phyloP scores from a whole-genome alignment of 1,139 yeast species.

The Saccharomycopsis phalli region DNA sequence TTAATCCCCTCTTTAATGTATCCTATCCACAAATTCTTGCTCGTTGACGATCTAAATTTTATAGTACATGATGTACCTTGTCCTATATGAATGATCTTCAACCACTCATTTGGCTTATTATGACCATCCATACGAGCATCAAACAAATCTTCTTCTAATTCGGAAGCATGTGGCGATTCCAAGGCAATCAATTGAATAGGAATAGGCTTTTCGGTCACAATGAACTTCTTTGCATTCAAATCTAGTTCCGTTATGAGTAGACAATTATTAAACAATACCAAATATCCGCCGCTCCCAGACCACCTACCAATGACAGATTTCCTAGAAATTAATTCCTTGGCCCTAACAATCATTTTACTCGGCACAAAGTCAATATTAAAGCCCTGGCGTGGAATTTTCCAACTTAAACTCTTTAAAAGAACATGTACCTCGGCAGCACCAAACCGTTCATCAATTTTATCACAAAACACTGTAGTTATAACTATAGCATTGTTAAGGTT shows the following conservation, averaged over 20 bases:
- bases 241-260: slow-evolving; percentile 52
- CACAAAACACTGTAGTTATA: slow-evolving; percentile 14
- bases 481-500: slow-evolving; percentile 10
- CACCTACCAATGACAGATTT: slow-evolving; percentile 54
- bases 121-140: slow-evolving; percentile 3
- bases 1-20: slow-evolving; percentile 5
- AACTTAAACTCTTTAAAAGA: slow-evolving; percentile 10
- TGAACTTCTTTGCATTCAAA: slow-evolving; percentile 27
- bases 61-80: slow-evolving; percentile 12
- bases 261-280: slow-evolving; percentile 65
- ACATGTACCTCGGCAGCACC: slow-evolving; percentile 17
- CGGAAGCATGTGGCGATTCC: slow-evolving; percentile 11
- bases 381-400: slow-evolving; percentile 11
- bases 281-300: slow-evolving; percentile 34
- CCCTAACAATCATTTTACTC: slow-evolving; percentile 8
- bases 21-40: slow-evolving; percentile 12
- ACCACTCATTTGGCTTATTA: slow-evolving; percentile 3
- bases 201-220: slow-evolving; percentile 48
- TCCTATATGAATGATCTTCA: slow-evolving; percentile 16
- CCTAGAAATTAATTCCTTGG: slow-evolving; percentile 51
- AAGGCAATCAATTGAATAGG: slow-evolving; percentile 41
- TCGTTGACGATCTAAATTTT: slow-evolving; percentile 4
- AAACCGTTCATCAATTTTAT: slow-evolving; percentile 14
- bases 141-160: slow-evolving; percentile 6
- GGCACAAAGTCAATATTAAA: slow-evolving; percentile 15